Conservation (phyloP, 495 filamentous ascomycete species). For the Endocarpon pusillum region DNA sequence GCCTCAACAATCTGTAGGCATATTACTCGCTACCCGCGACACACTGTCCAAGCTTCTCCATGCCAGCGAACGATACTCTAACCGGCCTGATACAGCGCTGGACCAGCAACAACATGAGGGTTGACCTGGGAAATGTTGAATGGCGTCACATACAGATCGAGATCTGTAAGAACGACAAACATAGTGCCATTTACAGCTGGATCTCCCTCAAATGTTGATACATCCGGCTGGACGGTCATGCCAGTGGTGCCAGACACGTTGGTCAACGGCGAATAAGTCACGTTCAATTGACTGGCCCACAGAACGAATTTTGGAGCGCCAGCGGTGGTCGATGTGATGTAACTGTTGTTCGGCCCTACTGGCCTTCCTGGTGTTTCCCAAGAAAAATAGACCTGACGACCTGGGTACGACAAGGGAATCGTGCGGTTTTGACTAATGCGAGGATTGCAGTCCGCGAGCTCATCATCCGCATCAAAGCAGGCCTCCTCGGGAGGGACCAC, state of each 20-base stretch:
- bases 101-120: slow-evolving; percentile 56
- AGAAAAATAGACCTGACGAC: slow-evolving; percentile 47
- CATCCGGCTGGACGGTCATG: slow-evolving; percentile 50
- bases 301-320: slow-evolving; percentile 46
- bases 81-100: slow-evolving; percentile 65
- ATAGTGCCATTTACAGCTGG: slow-evolving; percentile 64
- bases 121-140: slow-evolving; percentile 64
- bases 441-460: slow-evolving; percentile 39
- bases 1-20: too few relatives aligned
- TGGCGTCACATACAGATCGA: slow-evolving; percentile 48
- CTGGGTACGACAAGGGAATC: slow-evolving; percentile 56
- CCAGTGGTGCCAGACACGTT: slow-evolving; percentile 34
- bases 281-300: slow-evolving; percentile 72
- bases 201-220: slow-evolving; percentile 43
- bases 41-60: slow-evolving; percentile 4
- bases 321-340: slow-evolving; percentile 46
- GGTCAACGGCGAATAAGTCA: slow-evolving; percentile 58
- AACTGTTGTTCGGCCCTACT: slow-evolving; percentile 70
- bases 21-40: slow-evolving; percentile 1
- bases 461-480: slow-evolving; percentile 33
- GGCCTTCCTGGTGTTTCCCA: slow-evolving; percentile 57
- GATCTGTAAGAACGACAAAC: slow-evolving; percentile 62
- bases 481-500: slow-evolving; percentile 21
- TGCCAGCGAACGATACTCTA: too few relatives aligned
- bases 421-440: slow-evolving; percentile 49